Evolutionary conservation across 2,329 filamentous ascomycete genomes (phyloP).

Genomic region (Hirsutella minnesotensis): DNA sequence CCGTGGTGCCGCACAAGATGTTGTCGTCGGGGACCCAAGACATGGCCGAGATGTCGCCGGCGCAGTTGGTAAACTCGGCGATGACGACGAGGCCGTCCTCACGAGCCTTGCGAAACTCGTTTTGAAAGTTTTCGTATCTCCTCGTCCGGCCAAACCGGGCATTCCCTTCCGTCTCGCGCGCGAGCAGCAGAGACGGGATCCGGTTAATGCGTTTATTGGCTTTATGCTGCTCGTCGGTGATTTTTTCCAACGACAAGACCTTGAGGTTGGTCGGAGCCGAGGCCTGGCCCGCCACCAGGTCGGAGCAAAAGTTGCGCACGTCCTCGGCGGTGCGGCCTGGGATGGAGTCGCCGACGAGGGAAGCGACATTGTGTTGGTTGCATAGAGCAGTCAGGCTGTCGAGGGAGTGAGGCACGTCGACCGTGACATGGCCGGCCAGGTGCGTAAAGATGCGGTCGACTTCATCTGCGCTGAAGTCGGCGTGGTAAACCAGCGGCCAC

Average conservation of each 20-base stretch:
- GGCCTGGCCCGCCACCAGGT: constrained; percentile 14
- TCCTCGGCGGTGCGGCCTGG: constrained; percentile 14
- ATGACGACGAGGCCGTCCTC: constrained; percentile 41
- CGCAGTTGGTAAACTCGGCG: constrained; percentile 47
- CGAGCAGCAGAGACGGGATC: constrained; percentile 30
- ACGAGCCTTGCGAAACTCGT: constrained; percentile 28
- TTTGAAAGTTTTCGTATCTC: constrained; percentile 30
- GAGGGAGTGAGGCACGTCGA: constrained; percentile 6
- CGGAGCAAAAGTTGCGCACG: constrained; percentile 18
- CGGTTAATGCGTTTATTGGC: constrained; percentile 10
- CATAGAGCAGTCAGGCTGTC: constrained; percentile 11
- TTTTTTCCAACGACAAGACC: constrained; percentile 15
- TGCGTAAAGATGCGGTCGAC: constrained; percentile 10
- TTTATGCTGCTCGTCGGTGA: constrained; percentile 4
- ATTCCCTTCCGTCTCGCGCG: constrained; percentile 36
- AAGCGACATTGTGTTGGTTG: constrained; percentile 10
- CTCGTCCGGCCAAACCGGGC: constrained; percentile 28
- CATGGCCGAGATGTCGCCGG: constrained; percentile 48
- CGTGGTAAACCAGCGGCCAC: constrained; percentile 22
- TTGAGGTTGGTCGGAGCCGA: constrained; percentile 4
- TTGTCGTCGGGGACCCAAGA: constrained; percentile 41
- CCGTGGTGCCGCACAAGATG: constrained; percentile 50
- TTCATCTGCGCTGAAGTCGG: constrained; percentile 32
- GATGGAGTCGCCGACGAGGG: constrained; percentile 11
- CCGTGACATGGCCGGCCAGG: constrained; percentile 6